Evolutionary conservation across 179 eudicot genomes (phyloP).

Genomic region (Silene noctiflora): DNA sequence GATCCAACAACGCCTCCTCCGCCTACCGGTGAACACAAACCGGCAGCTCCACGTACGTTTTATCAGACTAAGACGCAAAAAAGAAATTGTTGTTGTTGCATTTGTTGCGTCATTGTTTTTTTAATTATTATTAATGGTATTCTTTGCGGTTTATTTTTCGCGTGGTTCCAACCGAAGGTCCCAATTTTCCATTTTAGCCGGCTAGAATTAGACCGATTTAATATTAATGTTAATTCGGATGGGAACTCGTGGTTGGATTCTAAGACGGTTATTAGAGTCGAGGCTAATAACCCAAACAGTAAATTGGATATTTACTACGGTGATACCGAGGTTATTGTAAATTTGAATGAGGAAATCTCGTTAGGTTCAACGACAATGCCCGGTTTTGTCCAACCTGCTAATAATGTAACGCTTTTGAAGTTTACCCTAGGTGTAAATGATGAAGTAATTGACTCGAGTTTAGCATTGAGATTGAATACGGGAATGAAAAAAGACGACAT

Average conservation of each 20-base stretch:
- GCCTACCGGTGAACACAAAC: neutral
- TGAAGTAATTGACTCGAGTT: conserved; percentile 18
- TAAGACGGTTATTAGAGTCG: conserved; percentile 16
- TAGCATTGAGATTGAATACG: conserved; percentile 9
- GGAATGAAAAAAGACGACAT: conserved; percentile 21
- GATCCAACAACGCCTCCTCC: conserved; percentile 11
- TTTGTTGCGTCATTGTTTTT: conserved; percentile 12
- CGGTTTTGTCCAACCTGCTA: conserved; percentile 23
- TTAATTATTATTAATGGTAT: conserved; percentile 13
- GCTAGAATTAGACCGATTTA: conserved; percentile 22
- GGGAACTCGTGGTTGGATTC: conserved; percentile 21
- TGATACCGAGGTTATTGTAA: conserved; percentile 17
- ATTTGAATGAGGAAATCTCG: conserved; percentile 25
- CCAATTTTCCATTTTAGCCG: conserved; percentile 28
- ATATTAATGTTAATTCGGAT: conserved; percentile 4
- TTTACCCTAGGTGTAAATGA: conserved; percentile 6
- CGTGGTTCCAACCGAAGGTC: conserved; percentile 27
- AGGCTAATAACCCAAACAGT: conserved; percentile 25
- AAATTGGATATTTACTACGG: conserved; percentile 32
- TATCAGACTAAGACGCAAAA: conserved; percentile 22
- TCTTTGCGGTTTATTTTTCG: conserved; percentile 20
- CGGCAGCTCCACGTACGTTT: conserved; percentile 8
- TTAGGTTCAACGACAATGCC: conserved; percentile 21
- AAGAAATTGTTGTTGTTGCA: conserved; percentile 22
- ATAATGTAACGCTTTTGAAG: conserved; percentile 32